phyloP scores from a whole-genome alignment of 75 land plant species.

The Pinus tabuliformis region DNA sequence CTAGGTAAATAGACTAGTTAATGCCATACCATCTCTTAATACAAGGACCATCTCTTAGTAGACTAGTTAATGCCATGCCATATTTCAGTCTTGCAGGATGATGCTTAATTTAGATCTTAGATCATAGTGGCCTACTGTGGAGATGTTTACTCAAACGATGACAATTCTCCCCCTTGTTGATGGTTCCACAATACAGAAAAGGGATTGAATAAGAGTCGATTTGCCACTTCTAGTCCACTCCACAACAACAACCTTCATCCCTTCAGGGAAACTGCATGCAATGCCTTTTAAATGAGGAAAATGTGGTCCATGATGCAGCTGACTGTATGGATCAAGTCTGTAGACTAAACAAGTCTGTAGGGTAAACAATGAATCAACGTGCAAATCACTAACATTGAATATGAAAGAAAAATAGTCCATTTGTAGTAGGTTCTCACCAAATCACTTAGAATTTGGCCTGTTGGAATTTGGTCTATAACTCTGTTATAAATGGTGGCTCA shows the following conservation, averaged over 20 bases:
- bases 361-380: background rate
- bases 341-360: too few relatives aligned
- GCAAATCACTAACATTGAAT: background rate
- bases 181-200: conserved; percentile 70
- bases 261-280: conserved; percentile 48
- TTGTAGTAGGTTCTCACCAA: conserved; percentile 33
- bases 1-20: conserved; percentile 10
- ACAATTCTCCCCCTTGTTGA: conserved; percentile 39
- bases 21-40: conserved; percentile 28
- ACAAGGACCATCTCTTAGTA: conserved; percentile 11
- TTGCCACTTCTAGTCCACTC: conserved; percentile 76
- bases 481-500: conserved; percentile 68
- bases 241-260: conserved; percentile 56
- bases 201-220: conserved; percentile 65
- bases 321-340: background rate
- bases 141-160: conserved; percentile 55
- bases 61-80: too few relatives aligned
- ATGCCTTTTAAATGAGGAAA: conserved; percentile 52
- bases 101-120: conserved; percentile 67
- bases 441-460: conserved; percentile 65
- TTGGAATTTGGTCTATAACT: conserved; percentile 26
- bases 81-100: conserved; percentile 94
- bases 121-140: conserved; percentile 58
- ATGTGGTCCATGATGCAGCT: conserved; percentile 77
- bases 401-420: background rate